Evolutionary conservation across 495 filamentous ascomycete species (phyloP), one percentile per base, ranked within the genome.

Genomic region (Sordaria brevicollis): DNA sequence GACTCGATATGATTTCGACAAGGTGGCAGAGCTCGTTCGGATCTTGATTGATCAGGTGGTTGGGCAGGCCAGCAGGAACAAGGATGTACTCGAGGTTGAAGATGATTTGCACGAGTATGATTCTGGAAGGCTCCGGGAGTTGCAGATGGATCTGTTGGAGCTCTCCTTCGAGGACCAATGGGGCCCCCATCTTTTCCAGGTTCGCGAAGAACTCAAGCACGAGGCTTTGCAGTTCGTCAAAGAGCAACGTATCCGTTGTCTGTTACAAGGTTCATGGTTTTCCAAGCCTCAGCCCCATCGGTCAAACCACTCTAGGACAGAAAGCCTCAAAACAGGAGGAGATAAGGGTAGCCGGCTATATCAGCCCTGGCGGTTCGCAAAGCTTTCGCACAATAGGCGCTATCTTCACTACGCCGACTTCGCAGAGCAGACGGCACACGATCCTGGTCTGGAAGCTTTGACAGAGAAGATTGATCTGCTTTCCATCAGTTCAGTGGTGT

Each of bases 141-240:
- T 97, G n/a, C 95, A 98, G 78, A 97, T 98, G 93, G 92, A 97
- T 73, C 83, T 97, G 4, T 81, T 98, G 7, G 92, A 97, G 74
- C 83, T 94, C 65, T 91, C 92, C 0, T 97, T 97, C 74, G 95
- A 98, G 77, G 92, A 94, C 76, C 91, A 89, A 35, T 98, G 96
- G 96, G 93, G 93, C 0, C 88, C 92, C 72, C 93, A 98, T 79
- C 83, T 99, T 29, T 81, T 82, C 72, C 93, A 96, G 78, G 92
- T 97, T 13, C 90, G 94, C n/a, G 93, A 97, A 57, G 92, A 97
- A 79, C 83, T 98, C 11, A 91, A 94, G 72, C 89, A 94, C 73
- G 95, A 99, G 76, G 93, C 95, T 25, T 80, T 96, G 41, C 92
- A 96, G 74, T 99, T 99, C 75, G 90, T 98, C 75, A 97, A 95